Conservation (phyloP, 495 filamentous ascomycete genomes). For the Acidiella bohemica region DNA sequence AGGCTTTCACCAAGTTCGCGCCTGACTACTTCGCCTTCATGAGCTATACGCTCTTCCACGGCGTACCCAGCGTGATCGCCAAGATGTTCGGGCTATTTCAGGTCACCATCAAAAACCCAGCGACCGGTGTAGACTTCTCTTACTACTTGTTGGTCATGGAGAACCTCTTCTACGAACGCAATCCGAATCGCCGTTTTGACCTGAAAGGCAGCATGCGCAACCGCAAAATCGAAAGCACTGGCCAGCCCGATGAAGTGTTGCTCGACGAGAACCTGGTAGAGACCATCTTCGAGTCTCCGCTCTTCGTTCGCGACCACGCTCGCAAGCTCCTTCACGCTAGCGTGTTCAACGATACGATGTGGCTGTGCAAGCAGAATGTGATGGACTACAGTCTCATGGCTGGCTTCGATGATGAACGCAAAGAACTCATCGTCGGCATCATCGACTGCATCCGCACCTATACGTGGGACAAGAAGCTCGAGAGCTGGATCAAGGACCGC, state of each 20-base stretch:
- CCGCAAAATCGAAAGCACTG: constrained; percentile 85
- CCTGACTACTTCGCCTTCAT: constrained; percentile 96
- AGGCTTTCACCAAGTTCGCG: constrained; percentile 86
- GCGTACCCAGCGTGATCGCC: constrained; percentile 89
- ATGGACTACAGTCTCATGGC: constrained; percentile 99
- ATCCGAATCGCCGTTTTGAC: constrained; percentile 74
- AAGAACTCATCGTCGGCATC: constrained; percentile 90
- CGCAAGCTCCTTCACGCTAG: constrained; percentile 74
- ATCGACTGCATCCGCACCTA: constrained; percentile 98
- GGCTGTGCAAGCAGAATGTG: constrained; percentile 79
- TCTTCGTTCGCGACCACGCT: constrained; percentile 86
- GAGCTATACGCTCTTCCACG: constrained; percentile 90
- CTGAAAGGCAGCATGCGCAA: constrained; percentile 98
- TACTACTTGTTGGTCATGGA: constrained; percentile 94
- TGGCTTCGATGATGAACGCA: constrained; percentile 76
- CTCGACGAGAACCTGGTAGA: constrained; percentile 99
- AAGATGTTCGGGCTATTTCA: constrained; percentile 99
- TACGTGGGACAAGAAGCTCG: constrained; percentile 98
- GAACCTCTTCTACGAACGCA: constrained; percentile 94
- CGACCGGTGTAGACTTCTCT: constrained; percentile 85
- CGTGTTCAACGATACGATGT: constrained; percentile 93
- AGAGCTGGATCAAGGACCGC: constrained; percentile 96
- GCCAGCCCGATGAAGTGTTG: constrained; percentile 88
- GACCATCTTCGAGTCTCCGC: constrained; percentile 91
- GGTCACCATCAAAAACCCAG: constrained; percentile 86